phyloP scores from a whole-genome alignment of 108 stramenopile species.

The Conticribra guillardii region DNA sequence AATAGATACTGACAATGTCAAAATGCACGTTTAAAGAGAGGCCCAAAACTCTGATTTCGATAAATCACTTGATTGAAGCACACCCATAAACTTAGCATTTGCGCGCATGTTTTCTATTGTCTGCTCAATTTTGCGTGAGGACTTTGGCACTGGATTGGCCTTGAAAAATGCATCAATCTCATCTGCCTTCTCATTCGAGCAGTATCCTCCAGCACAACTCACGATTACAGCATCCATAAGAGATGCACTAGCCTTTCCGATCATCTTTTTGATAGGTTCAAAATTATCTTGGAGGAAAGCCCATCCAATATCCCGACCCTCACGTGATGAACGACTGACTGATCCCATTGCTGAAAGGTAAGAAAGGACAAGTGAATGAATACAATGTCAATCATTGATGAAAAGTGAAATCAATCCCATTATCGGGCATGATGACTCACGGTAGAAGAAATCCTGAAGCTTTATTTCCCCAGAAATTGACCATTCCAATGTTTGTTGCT shows the following conservation, averaged over 20 bases:
- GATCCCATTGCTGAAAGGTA: no score
- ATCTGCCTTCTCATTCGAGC: constrained; percentile 78
- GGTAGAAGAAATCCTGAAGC: constrained; percentile 98
- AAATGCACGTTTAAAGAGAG: no score
- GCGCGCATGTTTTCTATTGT: constrained; percentile 81
- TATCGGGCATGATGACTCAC: no score
- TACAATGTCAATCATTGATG: no score
- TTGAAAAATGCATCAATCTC: constrained; percentile 93
- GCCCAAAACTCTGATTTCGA: constrained; percentile 64
- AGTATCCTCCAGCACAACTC: constrained; percentile 85
- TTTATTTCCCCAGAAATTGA: constrained; percentile 91
- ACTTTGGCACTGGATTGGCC: constrained; percentile 76
- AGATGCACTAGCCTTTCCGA: constrained; percentile 84
- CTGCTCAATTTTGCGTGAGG: constrained; percentile 86
- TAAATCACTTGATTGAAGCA: constrained; percentile 66
- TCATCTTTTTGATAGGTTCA: constrained; percentile 76
- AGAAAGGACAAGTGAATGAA: no score
- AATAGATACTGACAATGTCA: no score
- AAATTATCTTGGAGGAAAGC: constrained; percentile 89
- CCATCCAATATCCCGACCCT: constrained; percentile 91
- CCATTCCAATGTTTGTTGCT: constrained; percentile 88
- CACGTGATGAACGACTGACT: constrained; percentile 69
- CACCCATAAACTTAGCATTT: constrained; percentile 74
- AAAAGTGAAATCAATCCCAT: no score
- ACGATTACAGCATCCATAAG: constrained; percentile 93